Evolutionary conservation across 805 yeast genomes (phyloP).

Genomic region (Hanseniaspora vineae): DNA sequence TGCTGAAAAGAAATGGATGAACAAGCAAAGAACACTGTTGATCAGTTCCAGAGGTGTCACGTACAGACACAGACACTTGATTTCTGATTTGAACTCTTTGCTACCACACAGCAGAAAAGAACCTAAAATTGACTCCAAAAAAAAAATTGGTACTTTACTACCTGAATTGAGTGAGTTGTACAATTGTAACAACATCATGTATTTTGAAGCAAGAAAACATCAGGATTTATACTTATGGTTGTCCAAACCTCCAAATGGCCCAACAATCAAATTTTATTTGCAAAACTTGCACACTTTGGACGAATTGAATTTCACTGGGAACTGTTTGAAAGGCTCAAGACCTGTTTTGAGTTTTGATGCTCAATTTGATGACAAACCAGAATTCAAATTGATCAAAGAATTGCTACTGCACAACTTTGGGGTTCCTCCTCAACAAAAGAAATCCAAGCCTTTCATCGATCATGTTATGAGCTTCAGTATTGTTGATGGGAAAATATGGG

Average conservation of each 20-base stretch:
- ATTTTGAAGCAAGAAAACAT: slow-evolving; percentile 93
- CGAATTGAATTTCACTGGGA: slow-evolving; percentile 92
- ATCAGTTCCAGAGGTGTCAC: slow-evolving; percentile 94
- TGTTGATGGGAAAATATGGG: slow-evolving; percentile 91
- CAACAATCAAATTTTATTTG: slow-evolving; percentile 84
- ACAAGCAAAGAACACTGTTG: slow-evolving; percentile 78
- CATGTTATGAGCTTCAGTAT: slow-evolving; percentile 89
- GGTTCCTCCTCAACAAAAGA: slow-evolving; percentile 89
- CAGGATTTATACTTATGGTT: slow-evolving; percentile 91
- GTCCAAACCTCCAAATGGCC: slow-evolving; percentile 96
- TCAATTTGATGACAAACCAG: slow-evolving; percentile 50
- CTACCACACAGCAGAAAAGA: slow-evolving; percentile 94
- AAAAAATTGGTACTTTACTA: slow-evolving; percentile 61
- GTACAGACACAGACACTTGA: slow-evolving; percentile 88
- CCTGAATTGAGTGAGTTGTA: slow-evolving; percentile 94
- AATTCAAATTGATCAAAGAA: slow-evolving; percentile 62
- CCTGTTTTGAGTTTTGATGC: slow-evolving; percentile 85
- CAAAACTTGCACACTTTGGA: slow-evolving; percentile 94
- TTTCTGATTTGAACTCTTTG: slow-evolving; percentile 62
- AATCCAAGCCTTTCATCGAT: slow-evolving; percentile 87
- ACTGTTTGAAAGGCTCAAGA: slow-evolving; percentile 89
- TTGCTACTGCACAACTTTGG: slow-evolving; percentile 75
- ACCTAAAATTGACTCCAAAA: slow-evolving; percentile 89
- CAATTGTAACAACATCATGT: slow-evolving; percentile 90
- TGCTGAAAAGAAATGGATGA: slow-evolving; percentile 43